phyloP scores from a whole-genome alignment of 495 filamentous ascomycete genomes.

The Penicillium robsamsonii region DNA sequence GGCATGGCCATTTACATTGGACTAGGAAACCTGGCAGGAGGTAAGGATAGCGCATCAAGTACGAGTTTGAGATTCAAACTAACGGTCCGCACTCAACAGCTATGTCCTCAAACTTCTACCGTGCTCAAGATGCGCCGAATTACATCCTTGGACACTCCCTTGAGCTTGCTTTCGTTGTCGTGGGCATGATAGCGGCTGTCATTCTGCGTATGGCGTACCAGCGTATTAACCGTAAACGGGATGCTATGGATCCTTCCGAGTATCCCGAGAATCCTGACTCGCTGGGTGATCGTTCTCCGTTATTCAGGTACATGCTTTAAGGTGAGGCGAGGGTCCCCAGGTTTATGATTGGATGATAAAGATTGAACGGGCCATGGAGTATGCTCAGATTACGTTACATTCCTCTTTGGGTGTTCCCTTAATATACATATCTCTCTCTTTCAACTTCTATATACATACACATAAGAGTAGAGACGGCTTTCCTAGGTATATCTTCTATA shows the following conservation, averaged over 20 bases:
- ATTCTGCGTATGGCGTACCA: conserved; percentile 56
- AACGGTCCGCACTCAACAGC: conserved; percentile 32
- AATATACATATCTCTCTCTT: background rate
- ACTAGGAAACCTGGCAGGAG: conserved; percentile 66
- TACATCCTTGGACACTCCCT: conserved; percentile 68
- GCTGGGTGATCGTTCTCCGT: conserved; percentile 61
- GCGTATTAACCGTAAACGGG: conserved; percentile 59
- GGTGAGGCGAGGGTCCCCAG: background rate
- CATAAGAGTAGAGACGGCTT: background rate
- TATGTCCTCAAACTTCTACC: conserved; percentile 78
- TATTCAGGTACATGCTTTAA: conserved; percentile 60
- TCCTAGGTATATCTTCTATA: background rate
- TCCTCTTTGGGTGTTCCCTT: background rate
- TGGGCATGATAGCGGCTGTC: conserved; percentile 57
- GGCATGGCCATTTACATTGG: conserved; percentile 78
- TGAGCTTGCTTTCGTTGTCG: conserved; percentile 64
- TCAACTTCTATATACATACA: background rate
- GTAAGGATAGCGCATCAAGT: conserved; percentile 16
- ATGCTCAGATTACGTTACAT: background rate
- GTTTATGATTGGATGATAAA: background rate
- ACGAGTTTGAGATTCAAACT: background rate
- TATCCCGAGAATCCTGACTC: conserved; percentile 55
- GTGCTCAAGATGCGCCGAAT: conserved; percentile 57
- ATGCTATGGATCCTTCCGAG: conserved; percentile 44
- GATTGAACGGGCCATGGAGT: background rate